A percentile compares a stretch with the other conserved stretches of the same genome.
These are phyloP conservation scores for Trichoderma arundinaceum DNA, from an alignment of 2,329 filamentous ascomycete species.

Conservation along the genomic window DNA sequence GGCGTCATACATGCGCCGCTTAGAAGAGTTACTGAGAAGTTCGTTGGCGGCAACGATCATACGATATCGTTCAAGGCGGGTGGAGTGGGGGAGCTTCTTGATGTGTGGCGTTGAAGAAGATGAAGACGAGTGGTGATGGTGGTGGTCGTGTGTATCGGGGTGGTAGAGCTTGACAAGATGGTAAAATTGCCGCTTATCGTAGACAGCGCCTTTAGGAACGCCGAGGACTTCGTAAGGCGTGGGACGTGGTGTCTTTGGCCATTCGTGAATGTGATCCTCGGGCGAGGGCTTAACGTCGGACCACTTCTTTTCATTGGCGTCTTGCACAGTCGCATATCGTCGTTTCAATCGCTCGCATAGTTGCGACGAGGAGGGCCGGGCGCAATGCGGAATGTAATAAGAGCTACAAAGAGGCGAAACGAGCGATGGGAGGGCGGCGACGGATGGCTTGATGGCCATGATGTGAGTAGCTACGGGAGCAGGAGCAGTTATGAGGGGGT, in stretches of 20 bases:
- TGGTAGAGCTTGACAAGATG: conserved; percentile 96
- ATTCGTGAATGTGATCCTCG: conserved; percentile 41
- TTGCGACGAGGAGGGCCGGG: background rate
- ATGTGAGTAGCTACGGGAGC: background rate
- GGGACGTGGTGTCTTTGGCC: conserved; percentile 60
- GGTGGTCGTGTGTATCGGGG: conserved; percentile 67
- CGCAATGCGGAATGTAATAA: background rate
- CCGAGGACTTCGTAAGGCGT: conserved; percentile 92
- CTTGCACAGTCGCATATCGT: conserved; percentile 18
- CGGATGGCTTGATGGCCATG: conserved; percentile 28
- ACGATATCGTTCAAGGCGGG: conserved; percentile 85
- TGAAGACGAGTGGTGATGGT: conserved; percentile 11
- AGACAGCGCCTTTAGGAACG: conserved; percentile 63
- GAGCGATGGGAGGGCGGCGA: conserved; percentile 4
- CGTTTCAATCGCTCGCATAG: conserved; percentile 1
- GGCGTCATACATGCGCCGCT: conserved; percentile 80
- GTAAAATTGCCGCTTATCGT: conserved; percentile 85
- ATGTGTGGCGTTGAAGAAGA: conserved; percentile 8
- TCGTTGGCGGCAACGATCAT: conserved; percentile 87
- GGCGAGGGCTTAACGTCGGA: conserved; percentile 23
- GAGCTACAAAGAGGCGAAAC: conserved; percentile 12
- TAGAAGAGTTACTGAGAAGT: conserved; percentile 80
- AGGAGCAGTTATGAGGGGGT: background rate
- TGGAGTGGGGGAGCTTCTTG: conserved; percentile 51
- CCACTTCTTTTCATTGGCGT: conserved; percentile 8